Conservation (phyloP, 2,329 filamentous ascomycete genomes). For the Zasmidium cellare region DNA sequence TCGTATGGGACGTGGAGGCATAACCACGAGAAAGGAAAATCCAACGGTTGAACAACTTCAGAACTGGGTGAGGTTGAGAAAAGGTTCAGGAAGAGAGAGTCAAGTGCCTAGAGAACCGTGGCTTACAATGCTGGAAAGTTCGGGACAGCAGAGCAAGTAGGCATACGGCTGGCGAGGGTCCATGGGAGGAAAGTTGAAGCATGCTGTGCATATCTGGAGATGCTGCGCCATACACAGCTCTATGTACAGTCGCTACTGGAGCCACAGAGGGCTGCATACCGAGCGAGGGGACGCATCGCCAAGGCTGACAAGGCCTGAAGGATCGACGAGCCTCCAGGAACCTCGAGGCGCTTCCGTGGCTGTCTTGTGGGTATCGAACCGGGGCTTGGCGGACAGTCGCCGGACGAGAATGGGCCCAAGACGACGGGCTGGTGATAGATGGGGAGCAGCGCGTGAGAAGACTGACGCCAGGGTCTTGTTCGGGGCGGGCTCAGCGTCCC, state of each 20-base stretch:
- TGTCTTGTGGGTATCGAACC: constrained; percentile 5
- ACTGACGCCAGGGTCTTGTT: neutral
- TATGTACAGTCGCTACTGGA: constrained; percentile 14
- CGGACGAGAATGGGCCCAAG: neutral
- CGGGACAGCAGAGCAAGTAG: constrained; percentile 10
- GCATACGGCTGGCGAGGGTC: constrained; percentile 7
- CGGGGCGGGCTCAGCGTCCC: constrained; percentile 2
- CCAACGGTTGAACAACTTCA: neutral
- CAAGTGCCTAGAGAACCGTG: constrained; percentile 10
- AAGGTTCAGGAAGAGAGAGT: constrained; percentile 6
- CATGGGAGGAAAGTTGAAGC: constrained; percentile 3
- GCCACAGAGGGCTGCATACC: constrained; percentile 10
- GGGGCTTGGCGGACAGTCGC: constrained; percentile 11
- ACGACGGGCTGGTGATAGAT: neutral
- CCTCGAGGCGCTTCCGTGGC: constrained; percentile 13
- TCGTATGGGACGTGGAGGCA: constrained; percentile 36
- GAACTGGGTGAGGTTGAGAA: constrained; percentile 3
- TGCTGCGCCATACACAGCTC: constrained; percentile 15
- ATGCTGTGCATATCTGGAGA: constrained; percentile 5
- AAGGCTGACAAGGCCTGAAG: constrained; percentile 13
- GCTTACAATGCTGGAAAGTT: constrained; percentile 20
- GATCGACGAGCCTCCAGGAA: constrained; percentile 15
- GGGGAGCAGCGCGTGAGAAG: constrained; percentile 5
- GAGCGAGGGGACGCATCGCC: constrained; percentile 1
- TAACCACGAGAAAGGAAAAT: constrained; percentile 6